Conservation (phyloP, 2,329 filamentous ascomycete species). For the Sporothrix humicola region DNA sequence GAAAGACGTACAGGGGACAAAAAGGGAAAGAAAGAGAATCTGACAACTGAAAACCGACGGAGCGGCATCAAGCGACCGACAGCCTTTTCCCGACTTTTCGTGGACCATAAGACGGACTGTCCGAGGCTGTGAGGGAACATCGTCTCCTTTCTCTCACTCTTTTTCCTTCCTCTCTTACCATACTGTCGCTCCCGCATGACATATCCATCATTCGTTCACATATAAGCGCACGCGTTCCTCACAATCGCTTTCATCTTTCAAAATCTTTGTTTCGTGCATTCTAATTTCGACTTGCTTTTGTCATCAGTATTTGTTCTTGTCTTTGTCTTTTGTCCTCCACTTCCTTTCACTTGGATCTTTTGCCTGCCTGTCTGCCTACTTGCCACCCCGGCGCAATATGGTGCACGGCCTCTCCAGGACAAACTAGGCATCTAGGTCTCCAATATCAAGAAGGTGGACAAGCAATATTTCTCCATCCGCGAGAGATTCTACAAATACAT, state of each 20-base stretch:
- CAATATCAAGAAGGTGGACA: background rate
- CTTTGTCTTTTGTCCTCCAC: background rate
- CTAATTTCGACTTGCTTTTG: background rate
- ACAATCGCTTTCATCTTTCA: background rate
- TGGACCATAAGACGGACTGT: conserved; percentile 23
- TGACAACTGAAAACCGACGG: background rate
- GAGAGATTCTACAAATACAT: background rate
- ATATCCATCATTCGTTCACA: background rate
- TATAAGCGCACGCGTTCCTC: background rate
- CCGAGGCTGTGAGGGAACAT: conserved; percentile 19
- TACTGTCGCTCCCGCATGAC: conserved; percentile 22
- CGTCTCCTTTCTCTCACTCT: background rate
- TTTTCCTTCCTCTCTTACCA: background rate
- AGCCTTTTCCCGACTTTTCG: background rate
- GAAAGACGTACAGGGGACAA: background rate
- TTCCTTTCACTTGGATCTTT: background rate
- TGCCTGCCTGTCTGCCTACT: conserved; percentile 14
- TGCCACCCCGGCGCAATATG: background rate
- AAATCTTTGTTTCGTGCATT: no score
- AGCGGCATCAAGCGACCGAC: background rate
- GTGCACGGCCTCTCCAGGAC: background rate
- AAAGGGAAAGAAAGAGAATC: background rate
- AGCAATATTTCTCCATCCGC: no score
- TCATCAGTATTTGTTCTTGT: background rate
- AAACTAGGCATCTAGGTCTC: conserved; percentile 5